Percentiles rank a stretch among this genome's conserved stretches.
Evolutionary conservation across 106 monocot genomes (phyloP).

Genomic region (Apostasia shenzhenica): DNA sequence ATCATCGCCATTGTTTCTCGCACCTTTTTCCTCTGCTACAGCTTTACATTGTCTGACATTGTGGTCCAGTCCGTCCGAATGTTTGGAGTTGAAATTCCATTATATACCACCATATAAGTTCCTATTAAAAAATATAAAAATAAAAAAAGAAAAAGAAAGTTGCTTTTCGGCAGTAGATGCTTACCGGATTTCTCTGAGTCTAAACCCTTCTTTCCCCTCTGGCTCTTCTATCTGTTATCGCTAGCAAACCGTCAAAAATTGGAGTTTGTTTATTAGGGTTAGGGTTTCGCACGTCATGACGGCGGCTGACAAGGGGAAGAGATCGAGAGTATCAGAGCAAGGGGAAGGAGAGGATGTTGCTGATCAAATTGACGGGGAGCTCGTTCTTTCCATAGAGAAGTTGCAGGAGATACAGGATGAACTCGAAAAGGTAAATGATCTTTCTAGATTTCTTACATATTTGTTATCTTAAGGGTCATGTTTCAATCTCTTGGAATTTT

Average conservation of each 20-base stretch:
- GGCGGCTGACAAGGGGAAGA: slow-evolving; percentile 66
- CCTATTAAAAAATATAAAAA: too few species aligned
- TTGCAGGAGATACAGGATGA: slow-evolving; percentile 71
- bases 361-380: slow-evolving; percentile 55
- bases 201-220: too few species aligned
- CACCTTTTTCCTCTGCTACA: slow-evolving; percentile 59
- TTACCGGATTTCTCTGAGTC: too few species aligned
- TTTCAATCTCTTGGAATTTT: too few species aligned
- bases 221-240: too few species aligned
- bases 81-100: too few species aligned
- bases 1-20: slow-evolving; percentile 52
- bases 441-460: neutral
- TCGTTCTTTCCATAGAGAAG: slow-evolving; percentile 66
- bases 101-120: too few species aligned
- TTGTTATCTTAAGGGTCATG: too few species aligned
- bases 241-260: too few species aligned
- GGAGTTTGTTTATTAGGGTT: slow-evolving; percentile 12
- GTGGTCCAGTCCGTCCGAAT: too few species aligned
- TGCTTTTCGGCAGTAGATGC: too few species aligned
- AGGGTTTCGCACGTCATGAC: slow-evolving; percentile 24
- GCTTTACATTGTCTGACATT: slow-evolving; percentile 23
- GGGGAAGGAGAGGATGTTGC: slow-evolving; percentile 23
- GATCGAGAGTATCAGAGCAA: slow-evolving; percentile 31
- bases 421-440: slow-evolving; percentile 43
- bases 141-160: too few species aligned